Percentiles rank a stretch among this genome's conserved stretches.
phyloP scores from a whole-genome alignment of 2,329 filamentous ascomycete species.

The Ophiostoma populinum region DNA sequence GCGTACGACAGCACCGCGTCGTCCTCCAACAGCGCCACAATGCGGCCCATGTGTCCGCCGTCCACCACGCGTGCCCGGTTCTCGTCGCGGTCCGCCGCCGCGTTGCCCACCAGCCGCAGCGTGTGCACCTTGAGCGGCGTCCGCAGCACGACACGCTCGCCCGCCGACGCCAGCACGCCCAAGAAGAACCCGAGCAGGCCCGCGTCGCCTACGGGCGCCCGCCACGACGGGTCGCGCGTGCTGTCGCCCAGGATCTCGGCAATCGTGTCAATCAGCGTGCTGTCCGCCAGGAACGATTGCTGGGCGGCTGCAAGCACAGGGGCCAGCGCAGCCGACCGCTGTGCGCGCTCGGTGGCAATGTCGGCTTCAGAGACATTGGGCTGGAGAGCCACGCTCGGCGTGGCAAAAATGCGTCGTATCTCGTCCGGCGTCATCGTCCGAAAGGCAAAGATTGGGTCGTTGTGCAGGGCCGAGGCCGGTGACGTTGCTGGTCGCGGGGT shows the following conservation, averaged over 20 bases:
- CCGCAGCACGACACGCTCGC: constrained; percentile 16
- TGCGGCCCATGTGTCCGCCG: constrained; percentile 26
- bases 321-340: constrained; percentile 17
- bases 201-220: constrained; percentile 37
- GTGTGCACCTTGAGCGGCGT: constrained; percentile 33
- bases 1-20: constrained; percentile 32
- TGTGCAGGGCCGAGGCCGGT: too few species aligned
- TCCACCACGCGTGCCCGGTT: constrained; percentile 39
- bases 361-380: too few species aligned
- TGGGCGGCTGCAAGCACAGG: constrained; percentile 23
- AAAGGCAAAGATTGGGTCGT: too few species aligned
- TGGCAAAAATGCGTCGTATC: too few species aligned
- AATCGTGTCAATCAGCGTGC: constrained; percentile 26
- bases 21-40: constrained; percentile 31
- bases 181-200: constrained; percentile 41
- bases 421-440: too few species aligned
- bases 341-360: too few species aligned
- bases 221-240: constrained; percentile 39
- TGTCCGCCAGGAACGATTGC: constrained; percentile 22
- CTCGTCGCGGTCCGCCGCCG: constrained; percentile 45
- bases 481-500: too few species aligned
- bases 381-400: too few species aligned
- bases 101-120: constrained; percentile 42
- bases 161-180: constrained; percentile 23
- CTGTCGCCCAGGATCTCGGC: constrained; percentile 36